A percentile compares a stretch with the other conserved stretches of the same genome.
Evolutionary conservation across 192 early-diverging fungal genomes (phyloP).

Genomic region (Coemansia aciculifera): DNA sequence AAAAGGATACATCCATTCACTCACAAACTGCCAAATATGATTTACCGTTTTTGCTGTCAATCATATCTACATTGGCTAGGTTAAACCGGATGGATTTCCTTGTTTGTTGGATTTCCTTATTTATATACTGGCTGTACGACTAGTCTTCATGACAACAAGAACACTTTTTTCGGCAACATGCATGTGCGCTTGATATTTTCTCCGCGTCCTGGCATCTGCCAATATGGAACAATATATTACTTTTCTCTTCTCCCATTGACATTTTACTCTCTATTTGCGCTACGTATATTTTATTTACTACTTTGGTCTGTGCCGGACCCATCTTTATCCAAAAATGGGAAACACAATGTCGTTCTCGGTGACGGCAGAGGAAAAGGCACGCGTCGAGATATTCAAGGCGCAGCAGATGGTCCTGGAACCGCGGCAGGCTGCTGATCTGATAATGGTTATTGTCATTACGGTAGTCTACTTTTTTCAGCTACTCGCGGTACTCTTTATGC

Average conservation of each 20-base stretch:
- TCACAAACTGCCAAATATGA: not conserved
- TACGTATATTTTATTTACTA: not conserved
- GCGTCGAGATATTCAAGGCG: slow-evolving; percentile 4
- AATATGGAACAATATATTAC: not conserved
- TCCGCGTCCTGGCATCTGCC: not conserved
- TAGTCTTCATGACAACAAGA: no score
- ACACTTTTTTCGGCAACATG: no score
- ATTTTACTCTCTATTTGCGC: not conserved
- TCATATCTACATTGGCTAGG: not conserved
- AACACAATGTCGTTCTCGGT: slow-evolving; percentile 27
- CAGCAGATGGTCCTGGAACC: slow-evolving; percentile 18
- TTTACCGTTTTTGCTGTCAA: not conserved
- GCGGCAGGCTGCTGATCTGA: slow-evolving; percentile 20
- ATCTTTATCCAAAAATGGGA: slow-evolving; percentile 17
- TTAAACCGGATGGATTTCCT: not conserved
- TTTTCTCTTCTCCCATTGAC: not conserved
- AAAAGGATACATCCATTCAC: not conserved
- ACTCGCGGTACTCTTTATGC: slow-evolving; percentile 23
- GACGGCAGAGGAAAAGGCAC: slow-evolving; percentile 20
- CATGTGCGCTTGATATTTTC: not conserved
- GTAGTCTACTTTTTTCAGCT: slow-evolving; percentile 30
- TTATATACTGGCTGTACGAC: not conserved
- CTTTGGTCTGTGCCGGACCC: not conserved
- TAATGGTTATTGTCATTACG: slow-evolving; percentile 15
- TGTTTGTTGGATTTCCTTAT: not conserved